phyloP scores from a whole-genome alignment of 805 yeast species.

The Yamadazyma kitorensis region DNA sequence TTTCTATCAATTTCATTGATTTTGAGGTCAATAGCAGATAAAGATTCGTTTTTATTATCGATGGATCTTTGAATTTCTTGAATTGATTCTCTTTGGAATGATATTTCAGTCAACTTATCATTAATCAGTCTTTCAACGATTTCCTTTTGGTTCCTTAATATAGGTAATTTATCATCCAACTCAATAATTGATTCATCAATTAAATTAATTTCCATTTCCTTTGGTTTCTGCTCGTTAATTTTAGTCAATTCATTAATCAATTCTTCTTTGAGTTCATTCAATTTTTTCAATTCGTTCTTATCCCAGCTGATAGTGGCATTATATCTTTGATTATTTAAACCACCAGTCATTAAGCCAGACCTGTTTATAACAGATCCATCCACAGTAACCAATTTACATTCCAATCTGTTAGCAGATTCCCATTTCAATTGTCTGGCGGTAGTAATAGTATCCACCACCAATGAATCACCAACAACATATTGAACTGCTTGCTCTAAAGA shows the following conservation, averaged over 20 bases:
- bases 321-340: conserved; percentile 50
- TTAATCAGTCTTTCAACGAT: conserved; percentile 43
- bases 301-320: conserved; percentile 58
- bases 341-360: conserved; percentile 93
- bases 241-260: conserved; percentile 50
- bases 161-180: conserved; percentile 40
- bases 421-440: conserved; percentile 74
- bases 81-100: conserved; percentile 38
- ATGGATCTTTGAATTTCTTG: conserved; percentile 13
- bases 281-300: conserved; percentile 57
- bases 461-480: conserved; percentile 74
- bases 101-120: conserved; percentile 49
- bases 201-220: conserved; percentile 53
- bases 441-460: conserved; percentile 70
- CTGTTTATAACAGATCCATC: conserved; percentile 84
- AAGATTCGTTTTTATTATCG: conserved; percentile 13
- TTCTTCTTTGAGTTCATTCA: conserved; percentile 51
- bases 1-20: conserved; percentile 20
- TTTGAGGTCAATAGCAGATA: conserved; percentile 17
- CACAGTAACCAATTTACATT: conserved; percentile 69
- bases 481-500: conserved; percentile 72
- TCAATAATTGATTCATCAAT: conserved; percentile 47
- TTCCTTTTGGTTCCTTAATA: conserved; percentile 42
- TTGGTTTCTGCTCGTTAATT: conserved; percentile 47
- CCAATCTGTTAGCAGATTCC: conserved; percentile 44